Base-by-base conservation (phyloP, 140 eudicot genomes). In the Stevia rebaudiana region DNA sequence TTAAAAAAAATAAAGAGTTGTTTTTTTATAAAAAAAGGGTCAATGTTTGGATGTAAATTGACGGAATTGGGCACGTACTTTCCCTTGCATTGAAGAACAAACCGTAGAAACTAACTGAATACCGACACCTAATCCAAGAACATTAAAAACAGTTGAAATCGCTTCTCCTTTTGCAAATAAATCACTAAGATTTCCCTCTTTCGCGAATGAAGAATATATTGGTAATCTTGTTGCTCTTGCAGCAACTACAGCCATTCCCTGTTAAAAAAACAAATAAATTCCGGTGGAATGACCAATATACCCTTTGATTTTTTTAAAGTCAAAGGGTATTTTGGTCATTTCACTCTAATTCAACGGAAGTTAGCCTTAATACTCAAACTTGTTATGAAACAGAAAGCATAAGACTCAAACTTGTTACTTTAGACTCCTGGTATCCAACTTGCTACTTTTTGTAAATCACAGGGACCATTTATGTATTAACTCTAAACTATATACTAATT, bases 171-270 rank as follows among this genome's bases (percentile, higher is more conserved):
- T 92, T 44, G 98, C 98, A 76, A 92, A 92, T 72, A 92, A 81
- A 71, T 92, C 98, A 64, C 98, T 92, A 15, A 92, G 95, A 73
- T 92, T 92, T 36, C 98, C 98, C 76, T 92, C 98, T 81, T 92
- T 92, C 22, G 97, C 98, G 74, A 92, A 92, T 8, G 98, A 88
- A 48, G 98, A 92, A 72, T 92, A 92, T 73, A 92, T 80, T 6
- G 98, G 96, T 82, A 92, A 74, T 78, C 98, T 83, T 69, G 98
- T 92, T n/a, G 96, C 96, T 78, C 98, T 85, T 60, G 98, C 98
- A 51, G 96, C 97, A 73, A 92, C 98, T 64, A 85, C 95, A 22
- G 96, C 98, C 96, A 92, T 92, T 77, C 98, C 96, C 98, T 88
- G 84, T 66, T 50, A 28, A 28, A 28, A 28, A 28, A 30, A 31